phyloP scores from a whole-genome alignment of 345 rosid genomes.

The Aquilaria yunnanensis region DNA sequence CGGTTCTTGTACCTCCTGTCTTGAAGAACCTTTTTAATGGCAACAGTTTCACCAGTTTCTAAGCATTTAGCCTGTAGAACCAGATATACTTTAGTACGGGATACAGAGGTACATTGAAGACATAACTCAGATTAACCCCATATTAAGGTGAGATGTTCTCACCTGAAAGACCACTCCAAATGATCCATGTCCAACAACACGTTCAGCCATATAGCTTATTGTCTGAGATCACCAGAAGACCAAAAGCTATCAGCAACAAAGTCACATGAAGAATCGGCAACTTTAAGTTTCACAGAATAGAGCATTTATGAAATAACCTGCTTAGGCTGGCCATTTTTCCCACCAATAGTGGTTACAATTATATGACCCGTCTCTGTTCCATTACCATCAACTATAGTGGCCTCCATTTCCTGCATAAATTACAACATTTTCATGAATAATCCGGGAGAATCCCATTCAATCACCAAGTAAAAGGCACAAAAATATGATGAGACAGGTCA shows the following conservation, averaged over 20 bases:
- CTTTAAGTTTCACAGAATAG: background rate
- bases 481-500: background rate
- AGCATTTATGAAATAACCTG: conserved; percentile 39
- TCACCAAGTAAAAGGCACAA: background rate
- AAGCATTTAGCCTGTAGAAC: conserved; percentile 80
- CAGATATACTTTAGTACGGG: conserved; percentile 4
- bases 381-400: conserved; percentile 78
- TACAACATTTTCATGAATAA: conserved; percentile 4
- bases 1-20: conserved; percentile 98
- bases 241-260: conserved; percentile 2
- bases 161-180: conserved; percentile 98
- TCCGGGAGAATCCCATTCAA: background rate
- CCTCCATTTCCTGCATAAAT: conserved; percentile 68
- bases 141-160: background rate
- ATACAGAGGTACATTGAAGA: background rate
- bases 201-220: conserved; percentile 96
- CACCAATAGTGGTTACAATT: conserved; percentile 79
- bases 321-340: conserved; percentile 74
- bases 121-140: background rate
- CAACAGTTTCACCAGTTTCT: conserved; percentile 95
- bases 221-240: conserved; percentile 36
- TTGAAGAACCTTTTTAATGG: conserved; percentile 83
- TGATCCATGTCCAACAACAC: conserved; percentile 92
- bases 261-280: background rate
- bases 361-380: conserved; percentile 86